Percentiles rank a stretch among this genome's conserved stretches.
Evolutionary conservation across 2,329 filamentous ascomycete genomes (phyloP).

Genomic region (Cordyceps tenuipes): DNA sequence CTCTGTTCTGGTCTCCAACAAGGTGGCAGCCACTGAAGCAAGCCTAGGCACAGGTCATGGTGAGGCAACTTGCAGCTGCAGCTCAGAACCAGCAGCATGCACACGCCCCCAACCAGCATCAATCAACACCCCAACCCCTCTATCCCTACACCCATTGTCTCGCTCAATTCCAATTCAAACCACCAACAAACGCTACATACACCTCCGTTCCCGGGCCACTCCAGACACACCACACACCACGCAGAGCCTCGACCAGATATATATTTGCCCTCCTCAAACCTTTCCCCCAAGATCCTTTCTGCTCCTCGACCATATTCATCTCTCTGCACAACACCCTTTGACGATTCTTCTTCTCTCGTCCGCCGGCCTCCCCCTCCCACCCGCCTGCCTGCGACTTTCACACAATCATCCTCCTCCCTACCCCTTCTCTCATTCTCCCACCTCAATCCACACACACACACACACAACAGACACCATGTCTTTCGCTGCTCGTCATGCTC

Average conservation of each 20-base stretch:
- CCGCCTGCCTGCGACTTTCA: neutral
- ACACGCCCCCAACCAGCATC: neutral
- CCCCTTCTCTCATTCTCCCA: slow-evolving; percentile 3
- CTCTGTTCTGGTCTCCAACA: neutral
- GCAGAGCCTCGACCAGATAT: slow-evolving; percentile 10
- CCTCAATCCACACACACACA: slow-evolving; percentile 10
- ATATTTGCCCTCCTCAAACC: slow-evolving; percentile 7
- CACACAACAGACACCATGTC: slow-evolving; percentile 23
- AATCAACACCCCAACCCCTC: neutral
- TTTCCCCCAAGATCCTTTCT: neutral
- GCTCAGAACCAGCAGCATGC: neutral
- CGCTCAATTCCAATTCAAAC: neutral
- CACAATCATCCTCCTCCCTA: neutral
- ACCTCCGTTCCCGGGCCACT: slow-evolving; percentile 9
- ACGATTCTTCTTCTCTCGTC: neutral
- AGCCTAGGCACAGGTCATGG: too few relatives aligned
- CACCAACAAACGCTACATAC: neutral
- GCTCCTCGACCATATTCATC: slow-evolving; percentile 3
- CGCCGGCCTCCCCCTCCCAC: neutral
- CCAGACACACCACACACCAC: neutral
- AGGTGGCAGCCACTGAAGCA: neutral
- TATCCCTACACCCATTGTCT: neutral
- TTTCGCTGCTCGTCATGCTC: slow-evolving; percentile 26
- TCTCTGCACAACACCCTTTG: neutral
- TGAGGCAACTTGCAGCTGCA: neutral